Conservation (phyloP, 129 eudicot genomes). For the Silybum marianum region DNA sequence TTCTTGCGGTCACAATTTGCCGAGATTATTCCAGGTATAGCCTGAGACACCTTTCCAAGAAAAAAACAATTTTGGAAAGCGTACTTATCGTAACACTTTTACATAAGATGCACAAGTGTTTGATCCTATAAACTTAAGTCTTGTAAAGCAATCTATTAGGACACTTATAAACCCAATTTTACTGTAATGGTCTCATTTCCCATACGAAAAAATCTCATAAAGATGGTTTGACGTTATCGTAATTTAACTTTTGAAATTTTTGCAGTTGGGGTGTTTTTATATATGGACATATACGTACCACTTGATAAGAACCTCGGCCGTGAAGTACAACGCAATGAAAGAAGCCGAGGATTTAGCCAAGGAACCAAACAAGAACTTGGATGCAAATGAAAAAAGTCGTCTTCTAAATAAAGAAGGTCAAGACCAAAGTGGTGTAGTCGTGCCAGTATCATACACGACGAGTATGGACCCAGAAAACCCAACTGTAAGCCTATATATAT, state of each 20-base stretch:
- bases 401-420: conserved; percentile 49
- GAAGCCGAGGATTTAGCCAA: conserved; percentile 36
- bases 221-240: background rate
- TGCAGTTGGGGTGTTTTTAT: conserved; percentile 76
- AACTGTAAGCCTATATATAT: conserved; percentile 32
- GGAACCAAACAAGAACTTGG: conserved; percentile 60
- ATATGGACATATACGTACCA: conserved; percentile 88
- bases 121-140: background rate
- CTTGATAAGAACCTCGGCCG: conserved; percentile 51
- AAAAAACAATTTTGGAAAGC: no score
- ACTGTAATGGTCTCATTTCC: background rate
- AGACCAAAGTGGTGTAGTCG: conserved; percentile 19
- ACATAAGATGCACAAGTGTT: no score
- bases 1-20: no score
- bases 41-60: no score
- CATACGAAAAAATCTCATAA: background rate
- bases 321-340: conserved; percentile 36
- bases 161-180: background rate
- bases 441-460: conserved; percentile 25
- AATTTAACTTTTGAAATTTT: conserved; percentile 8
- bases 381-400: conserved; percentile 52
- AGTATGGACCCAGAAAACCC: conserved; percentile 33
- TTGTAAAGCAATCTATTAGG: background rate
- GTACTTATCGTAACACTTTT: no score
- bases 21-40: no score